These are phyloP conservation scores for Fusarium clavum DNA, from an alignment of 2,329 filamentous ascomycete species.

Conservation along the genomic window DNA sequence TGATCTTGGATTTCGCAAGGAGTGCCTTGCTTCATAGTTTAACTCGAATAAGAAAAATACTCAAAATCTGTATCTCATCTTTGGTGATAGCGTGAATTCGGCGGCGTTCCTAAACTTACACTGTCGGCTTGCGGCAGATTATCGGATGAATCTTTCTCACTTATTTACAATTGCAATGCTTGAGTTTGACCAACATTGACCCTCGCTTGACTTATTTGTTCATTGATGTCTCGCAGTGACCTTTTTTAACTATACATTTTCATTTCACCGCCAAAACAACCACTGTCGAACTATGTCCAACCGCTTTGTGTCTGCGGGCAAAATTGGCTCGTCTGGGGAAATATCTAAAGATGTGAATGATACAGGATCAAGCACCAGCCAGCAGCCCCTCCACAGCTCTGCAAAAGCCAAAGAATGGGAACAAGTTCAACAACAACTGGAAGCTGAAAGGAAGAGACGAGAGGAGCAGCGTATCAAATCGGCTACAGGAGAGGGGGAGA, in stretches of 20 bases:
- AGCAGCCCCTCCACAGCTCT: conserved; percentile 38
- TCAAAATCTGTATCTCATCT: not conserved
- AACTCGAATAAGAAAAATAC: conserved; percentile 1
- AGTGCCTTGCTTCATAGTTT: not conserved
- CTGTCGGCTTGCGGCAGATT: conserved; percentile 19
- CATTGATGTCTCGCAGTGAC: not conserved
- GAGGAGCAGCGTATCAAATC: conserved; percentile 61
- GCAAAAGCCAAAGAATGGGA: conserved; percentile 66
- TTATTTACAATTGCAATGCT: not conserved
- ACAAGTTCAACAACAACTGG: conserved; percentile 72
- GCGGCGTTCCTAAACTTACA: not conserved
- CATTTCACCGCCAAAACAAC: not conserved
- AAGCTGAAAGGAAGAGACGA: conserved; percentile 67
- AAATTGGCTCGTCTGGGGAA: conserved; percentile 53
- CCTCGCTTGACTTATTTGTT: not conserved
- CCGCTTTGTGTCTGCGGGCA: conserved; percentile 68
- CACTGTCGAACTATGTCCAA: conserved; percentile 57
- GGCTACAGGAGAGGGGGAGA: conserved; percentile 60
- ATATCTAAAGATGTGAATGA: conserved; percentile 36
- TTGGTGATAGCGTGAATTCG: not conserved
- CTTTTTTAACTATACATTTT: not conserved
- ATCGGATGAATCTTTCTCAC: conserved; percentile 8
- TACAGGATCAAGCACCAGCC: conserved; percentile 1
- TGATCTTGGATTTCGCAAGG: not conserved
- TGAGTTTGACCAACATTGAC: not conserved